Percentiles rank a stretch among this genome's conserved stretches.
These are phyloP conservation scores for Marasmius oreades DNA, from an alignment of 1,284 basidiomycete genomes.

Conservation along the genomic window DNA sequence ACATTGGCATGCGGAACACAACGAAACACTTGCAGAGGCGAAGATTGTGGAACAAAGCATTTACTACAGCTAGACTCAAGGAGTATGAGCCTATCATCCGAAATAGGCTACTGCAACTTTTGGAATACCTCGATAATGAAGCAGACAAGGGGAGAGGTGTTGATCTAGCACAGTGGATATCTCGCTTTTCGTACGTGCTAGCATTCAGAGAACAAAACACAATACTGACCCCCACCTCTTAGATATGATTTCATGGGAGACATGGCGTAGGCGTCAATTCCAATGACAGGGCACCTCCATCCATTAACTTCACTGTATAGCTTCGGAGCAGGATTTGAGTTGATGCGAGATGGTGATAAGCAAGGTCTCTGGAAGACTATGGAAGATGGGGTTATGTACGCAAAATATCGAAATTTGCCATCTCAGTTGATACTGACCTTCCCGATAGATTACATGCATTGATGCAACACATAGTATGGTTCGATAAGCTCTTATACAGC, in stretches of 20 bases:
- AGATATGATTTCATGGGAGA: conserved; percentile 14
- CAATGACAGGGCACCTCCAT: not conserved
- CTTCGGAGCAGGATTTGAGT: conserved; percentile 15
- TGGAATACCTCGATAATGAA: not conserved
- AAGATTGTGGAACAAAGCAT: not conserved
- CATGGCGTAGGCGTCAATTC: not conserved
- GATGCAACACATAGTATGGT: conserved; percentile 9
- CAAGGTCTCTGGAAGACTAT: conserved; percentile 9
- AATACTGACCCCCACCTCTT: not conserved
- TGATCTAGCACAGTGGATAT: not conserved
- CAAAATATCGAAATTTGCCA: too few relatives aligned
- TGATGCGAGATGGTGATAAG: conserved; percentile 10
- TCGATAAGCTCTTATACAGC: not conserved
- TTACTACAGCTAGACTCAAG: not conserved
- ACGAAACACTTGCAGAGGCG: not conserved
- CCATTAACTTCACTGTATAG: not conserved
- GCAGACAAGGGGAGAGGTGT: not conserved
- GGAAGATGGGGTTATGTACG: conserved; percentile 6
- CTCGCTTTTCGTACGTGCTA: not conserved
- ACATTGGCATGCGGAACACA: not conserved
- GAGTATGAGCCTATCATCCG: not conserved
- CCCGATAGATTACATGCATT: conserved; percentile 2
- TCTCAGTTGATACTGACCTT: too few relatives aligned
- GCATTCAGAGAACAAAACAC: too few relatives aligned
- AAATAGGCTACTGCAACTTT: not conserved